phyloP scores from a whole-genome alignment of 331 rosid genomes.

The Malus hybrid region DNA sequence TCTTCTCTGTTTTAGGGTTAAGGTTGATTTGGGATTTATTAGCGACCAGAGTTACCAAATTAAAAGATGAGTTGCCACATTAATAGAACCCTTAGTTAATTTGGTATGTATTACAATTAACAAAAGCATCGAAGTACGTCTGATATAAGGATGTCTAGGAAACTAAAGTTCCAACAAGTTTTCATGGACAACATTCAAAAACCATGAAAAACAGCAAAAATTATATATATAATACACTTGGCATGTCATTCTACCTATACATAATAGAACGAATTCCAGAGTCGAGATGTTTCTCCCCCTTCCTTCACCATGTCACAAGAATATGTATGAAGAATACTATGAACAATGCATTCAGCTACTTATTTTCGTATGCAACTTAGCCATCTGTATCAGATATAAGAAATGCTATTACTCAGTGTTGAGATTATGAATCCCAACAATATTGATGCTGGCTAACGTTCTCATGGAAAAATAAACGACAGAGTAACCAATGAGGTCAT shows the following conservation, averaged over 20 bases:
- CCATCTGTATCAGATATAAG: not conserved
- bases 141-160: not conserved
- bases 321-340: not conserved
- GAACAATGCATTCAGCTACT: not conserved
- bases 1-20: no score
- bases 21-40: no score
- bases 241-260: not conserved
- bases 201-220: not conserved
- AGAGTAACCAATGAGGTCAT: not conserved
- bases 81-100: not conserved
- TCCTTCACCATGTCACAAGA: not conserved
- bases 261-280: not conserved
- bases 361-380: not conserved
- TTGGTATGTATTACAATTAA: no score
- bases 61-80: not conserved
- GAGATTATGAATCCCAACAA: no score
- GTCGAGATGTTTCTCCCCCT: not conserved
- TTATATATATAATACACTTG: not conserved
- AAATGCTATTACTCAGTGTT: not conserved
- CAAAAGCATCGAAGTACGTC: no score
- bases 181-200: not conserved
- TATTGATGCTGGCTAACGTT: not conserved
- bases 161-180: not conserved
- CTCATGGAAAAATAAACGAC: not conserved
- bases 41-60: not conserved